Base-by-base conservation (phyloP, 1,284 basidiomycete species). In the Flammula alnicola region DNA sequence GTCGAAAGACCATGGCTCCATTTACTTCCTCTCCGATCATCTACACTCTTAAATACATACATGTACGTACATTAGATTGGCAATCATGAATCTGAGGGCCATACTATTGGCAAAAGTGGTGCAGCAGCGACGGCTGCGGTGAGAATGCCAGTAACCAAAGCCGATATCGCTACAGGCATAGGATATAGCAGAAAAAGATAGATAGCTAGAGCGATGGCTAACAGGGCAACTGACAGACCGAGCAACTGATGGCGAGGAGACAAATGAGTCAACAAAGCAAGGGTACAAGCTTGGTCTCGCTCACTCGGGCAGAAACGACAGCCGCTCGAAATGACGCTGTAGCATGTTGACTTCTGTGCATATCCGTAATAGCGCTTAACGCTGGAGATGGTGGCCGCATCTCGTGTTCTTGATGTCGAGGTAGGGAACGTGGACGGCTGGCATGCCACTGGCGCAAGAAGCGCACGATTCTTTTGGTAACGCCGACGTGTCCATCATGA, bases 161-260 rank as follows among this genome's bases (percentile, higher is more conserved):
- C 36, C 14, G 43, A 36, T 9, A 23, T 25, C 11, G 32, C 43
- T 35, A 44, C 43, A 10, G 43, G 36, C 25, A 44, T 20, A 11
- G 43, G 43, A 16, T 44, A 44, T 3, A 44, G 31, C 43, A 44
- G 36, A 33, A 44, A 44, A 3, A 44, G 25, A 44, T 44, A 44
- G 2, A 44, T 4, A 8, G 43, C 31, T 23, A 44, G 20, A 17
- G 43, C 31, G 14, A 44, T 26, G 14, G 32, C 43, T n/a, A 44
- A 29, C 22, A 44, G 14, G n/a, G 43, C 43, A 12, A 44, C 43
- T 29, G 43, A 44, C n/a, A 44, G 27, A 2, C 43, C 43, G 7
- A 44, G 23, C 14, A 44, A 23, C 43, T 44, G 12, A 32, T 20
- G 3, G 23, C 14, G 26, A 41, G 11, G 26, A 25, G 14, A 25